Conservation (phyloP, 2,329 filamentous ascomycete genomes). For the Fusarium napiforme region DNA sequence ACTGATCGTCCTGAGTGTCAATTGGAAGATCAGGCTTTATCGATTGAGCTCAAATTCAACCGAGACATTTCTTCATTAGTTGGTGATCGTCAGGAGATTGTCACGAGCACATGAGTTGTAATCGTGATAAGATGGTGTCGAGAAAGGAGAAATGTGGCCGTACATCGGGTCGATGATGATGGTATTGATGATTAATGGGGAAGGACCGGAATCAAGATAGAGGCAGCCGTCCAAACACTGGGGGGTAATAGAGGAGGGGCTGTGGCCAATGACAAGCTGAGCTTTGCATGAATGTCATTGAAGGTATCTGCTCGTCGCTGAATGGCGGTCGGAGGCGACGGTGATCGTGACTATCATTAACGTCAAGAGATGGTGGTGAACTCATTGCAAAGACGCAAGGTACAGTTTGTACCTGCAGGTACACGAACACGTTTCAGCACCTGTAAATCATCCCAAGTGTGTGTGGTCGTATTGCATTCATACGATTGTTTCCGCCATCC, state of each 20-base stretch:
- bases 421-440: conserved; percentile 9
- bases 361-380: conserved; percentile 14
- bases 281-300: conserved; percentile 8
- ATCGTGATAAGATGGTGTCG: conserved; percentile 2
- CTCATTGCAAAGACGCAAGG: not conserved
- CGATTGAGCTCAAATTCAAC: conserved; percentile 14
- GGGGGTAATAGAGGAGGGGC: conserved; percentile 12
- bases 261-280: conserved; percentile 6
- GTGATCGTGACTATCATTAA: conserved; percentile 27
- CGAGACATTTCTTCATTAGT: conserved; percentile 18
- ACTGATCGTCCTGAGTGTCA: not conserved
- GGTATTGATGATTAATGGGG: not conserved
- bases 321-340: conserved; percentile 15
- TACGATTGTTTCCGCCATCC: conserved; percentile 7
- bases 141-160: not conserved
- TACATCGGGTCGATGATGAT: not conserved
- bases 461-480: conserved; percentile 2
- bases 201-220: not conserved
- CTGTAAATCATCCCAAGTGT: not conserved
- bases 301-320: not conserved
- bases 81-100: conserved; percentile 35
- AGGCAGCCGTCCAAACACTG: conserved; percentile 3
- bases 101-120: not conserved
- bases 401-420: conserved; percentile 23
- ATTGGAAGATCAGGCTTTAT: conserved; percentile 18